Percentiles rank a stretch among this genome's conserved stretches.
phyloP scores from a whole-genome alignment of 495 filamentous ascomycete species.

The Oidiodendron maius region DNA sequence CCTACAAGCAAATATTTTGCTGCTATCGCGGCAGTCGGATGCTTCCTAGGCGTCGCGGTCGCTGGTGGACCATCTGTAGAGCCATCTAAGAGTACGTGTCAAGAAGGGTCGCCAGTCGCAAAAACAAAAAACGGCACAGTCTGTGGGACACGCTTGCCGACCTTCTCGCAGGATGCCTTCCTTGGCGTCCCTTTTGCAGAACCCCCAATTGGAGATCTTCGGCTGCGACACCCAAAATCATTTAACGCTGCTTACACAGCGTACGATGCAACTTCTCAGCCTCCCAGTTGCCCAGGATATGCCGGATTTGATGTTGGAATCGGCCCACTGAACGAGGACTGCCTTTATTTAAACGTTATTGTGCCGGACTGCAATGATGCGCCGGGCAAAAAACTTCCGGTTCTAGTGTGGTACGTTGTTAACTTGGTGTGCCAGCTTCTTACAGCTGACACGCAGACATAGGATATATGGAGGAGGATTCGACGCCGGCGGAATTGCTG shows the following conservation, averaged over 20 bases:
- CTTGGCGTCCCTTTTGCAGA: slow-evolving; percentile 4
- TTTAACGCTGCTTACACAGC: background rate
- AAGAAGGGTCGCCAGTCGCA: background rate
- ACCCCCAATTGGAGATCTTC: slow-evolving; percentile 1
- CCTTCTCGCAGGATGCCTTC: slow-evolving; percentile 2
- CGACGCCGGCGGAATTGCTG: slow-evolving; percentile 36
- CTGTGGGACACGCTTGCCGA: background rate
- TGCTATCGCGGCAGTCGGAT: too few species aligned
- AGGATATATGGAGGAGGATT: slow-evolving; percentile 66
- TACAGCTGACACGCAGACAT: too few species aligned
- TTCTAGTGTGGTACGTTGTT: too few species aligned
- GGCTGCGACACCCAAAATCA: background rate
- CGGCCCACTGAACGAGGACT: slow-evolving; percentile 43
- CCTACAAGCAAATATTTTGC: too few species aligned
- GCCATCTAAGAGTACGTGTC: too few species aligned
- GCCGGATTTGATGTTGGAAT: background rate
- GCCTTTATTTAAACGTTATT: too few species aligned
- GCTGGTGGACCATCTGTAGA: too few species aligned
- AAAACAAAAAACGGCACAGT: slow-evolving; percentile 3
- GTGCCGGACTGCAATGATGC: too few species aligned
- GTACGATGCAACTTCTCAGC: background rate
- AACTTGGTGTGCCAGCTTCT: too few species aligned
- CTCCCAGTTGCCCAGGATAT: slow-evolving; percentile 1
- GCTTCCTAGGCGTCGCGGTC: too few species aligned
- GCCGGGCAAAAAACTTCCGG: too few species aligned